Conservation (phyloP, 805 yeast genomes). For the Candida anglica region DNA sequence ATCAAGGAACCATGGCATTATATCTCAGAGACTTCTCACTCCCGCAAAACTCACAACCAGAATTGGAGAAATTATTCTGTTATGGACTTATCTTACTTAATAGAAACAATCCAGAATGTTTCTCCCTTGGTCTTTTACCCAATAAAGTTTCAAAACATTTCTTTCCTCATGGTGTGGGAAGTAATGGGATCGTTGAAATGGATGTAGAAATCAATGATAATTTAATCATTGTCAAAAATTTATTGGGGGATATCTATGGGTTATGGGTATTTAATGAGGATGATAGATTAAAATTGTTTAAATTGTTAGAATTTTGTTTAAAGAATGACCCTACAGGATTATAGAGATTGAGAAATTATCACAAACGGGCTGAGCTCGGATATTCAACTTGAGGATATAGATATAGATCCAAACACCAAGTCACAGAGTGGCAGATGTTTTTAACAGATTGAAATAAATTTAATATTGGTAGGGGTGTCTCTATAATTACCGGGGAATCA, state of each 20-base stretch:
- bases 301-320: conserved; percentile 39
- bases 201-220: conserved; percentile 68
- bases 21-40: conserved; percentile 49
- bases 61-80: conserved; percentile 46
- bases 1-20: conserved; percentile 65
- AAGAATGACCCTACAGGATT: conserved; percentile 20
- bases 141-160: conserved; percentile 44
- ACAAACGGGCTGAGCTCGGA: too few relatives aligned
- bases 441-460: too few relatives aligned
- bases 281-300: conserved; percentile 59
- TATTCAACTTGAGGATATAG: too few relatives aligned
- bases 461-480: too few relatives aligned
- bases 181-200: conserved; percentile 38
- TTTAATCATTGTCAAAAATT: conserved; percentile 63
- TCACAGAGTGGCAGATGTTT: too few relatives aligned
- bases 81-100: conserved; percentile 71
- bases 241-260: conserved; percentile 70
- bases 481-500: too few relatives aligned
- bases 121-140: conserved; percentile 65
- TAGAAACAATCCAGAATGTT: conserved; percentile 64
- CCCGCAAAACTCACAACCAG: conserved; percentile 21
- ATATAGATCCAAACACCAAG: too few relatives aligned
- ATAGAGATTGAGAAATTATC: conserved; percentile 1
- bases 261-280: conserved; percentile 71
- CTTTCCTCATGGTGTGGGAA: conserved; percentile 31